phyloP scores from a whole-genome alignment of 306 rosid species.

The Elaeagnus macrophylla region DNA sequence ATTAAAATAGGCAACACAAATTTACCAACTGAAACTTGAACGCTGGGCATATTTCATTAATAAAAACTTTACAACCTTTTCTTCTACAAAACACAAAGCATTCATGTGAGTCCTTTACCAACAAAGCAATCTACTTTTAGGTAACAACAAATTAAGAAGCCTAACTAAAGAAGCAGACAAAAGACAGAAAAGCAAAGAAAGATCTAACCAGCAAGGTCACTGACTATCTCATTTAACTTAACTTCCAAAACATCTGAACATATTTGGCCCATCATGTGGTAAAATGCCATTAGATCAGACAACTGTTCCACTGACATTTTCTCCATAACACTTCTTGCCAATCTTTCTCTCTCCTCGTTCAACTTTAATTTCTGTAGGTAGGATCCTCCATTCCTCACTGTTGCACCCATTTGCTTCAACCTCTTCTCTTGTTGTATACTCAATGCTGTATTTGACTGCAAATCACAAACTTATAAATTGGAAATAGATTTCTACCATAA shows the following conservation, averaged over 20 bases:
- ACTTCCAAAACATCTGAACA: constrained; percentile 59
- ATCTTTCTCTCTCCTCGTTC: constrained; percentile 53
- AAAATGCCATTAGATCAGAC: constrained; percentile 70
- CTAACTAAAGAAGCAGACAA: neutral
- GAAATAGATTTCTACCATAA: no score
- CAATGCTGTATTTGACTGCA: constrained; percentile 80
- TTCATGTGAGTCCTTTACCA: no score
- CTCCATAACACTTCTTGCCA: constrained; percentile 65
- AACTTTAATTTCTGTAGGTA: constrained; percentile 52
- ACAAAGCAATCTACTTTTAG: no score
- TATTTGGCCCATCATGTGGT: constrained; percentile 73
- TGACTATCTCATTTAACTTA: constrained; percentile 45
- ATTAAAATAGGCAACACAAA: no score
- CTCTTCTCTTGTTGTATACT: constrained; percentile 76
- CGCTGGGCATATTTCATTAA: no score
- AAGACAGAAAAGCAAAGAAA: constrained; percentile 2
- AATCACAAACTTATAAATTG: neutral
- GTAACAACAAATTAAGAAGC: no score
- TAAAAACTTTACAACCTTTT: no score
- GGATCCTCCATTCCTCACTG: constrained; percentile 75
- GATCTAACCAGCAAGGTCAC: constrained; percentile 5
- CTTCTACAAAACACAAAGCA: no score
- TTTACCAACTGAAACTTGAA: no score
- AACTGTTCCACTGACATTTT: constrained; percentile 69
- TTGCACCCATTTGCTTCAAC: constrained; percentile 93